Evolutionary conservation across 148 eudicot species (phyloP).

Genomic region (Chenopodium suecicum): DNA sequence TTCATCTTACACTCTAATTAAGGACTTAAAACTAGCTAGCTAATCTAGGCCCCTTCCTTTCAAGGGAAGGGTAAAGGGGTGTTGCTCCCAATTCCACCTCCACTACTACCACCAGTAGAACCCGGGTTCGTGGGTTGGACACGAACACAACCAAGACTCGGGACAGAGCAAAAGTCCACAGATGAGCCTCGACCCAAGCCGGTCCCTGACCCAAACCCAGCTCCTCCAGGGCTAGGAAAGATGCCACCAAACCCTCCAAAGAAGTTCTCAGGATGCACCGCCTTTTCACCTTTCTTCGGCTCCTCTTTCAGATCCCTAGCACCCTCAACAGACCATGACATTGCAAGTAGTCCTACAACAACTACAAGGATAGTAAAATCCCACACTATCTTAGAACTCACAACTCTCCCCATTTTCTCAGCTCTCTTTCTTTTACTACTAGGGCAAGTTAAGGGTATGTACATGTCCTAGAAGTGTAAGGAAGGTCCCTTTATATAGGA

Average conservation of each 20-base stretch:
- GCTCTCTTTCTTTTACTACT: neutral
- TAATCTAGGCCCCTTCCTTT: neutral
- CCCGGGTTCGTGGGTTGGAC: conserved; percentile 31
- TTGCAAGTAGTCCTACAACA: conserved; percentile 15
- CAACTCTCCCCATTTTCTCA: conserved; percentile 3
- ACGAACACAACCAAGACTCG: conserved; percentile 26
- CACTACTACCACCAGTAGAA: conserved; percentile 1
- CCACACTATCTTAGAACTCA: conserved; percentile 8
- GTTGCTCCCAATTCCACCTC: conserved; percentile 12
- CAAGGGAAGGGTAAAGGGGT: conserved; percentile 34
- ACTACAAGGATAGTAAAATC: neutral
- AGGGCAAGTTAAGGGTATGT: neutral
- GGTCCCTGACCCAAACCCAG: conserved; percentile 13
- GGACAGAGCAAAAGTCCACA: conserved; percentile 32
- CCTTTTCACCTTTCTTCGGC: neutral
- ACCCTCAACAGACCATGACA: conserved; percentile 20
- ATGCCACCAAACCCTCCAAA: conserved; percentile 28
- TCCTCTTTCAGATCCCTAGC: conserved; percentile 19
- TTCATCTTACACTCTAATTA: neutral
- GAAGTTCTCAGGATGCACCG: conserved; percentile 25
- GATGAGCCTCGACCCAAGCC: conserved; percentile 19
- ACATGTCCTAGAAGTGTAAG: conserved; percentile 1
- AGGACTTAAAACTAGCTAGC: neutral
- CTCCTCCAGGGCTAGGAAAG: conserved; percentile 17
- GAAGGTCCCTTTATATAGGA: conserved; percentile 20